Evolutionary conservation across 2,329 filamentous ascomycete genomes (phyloP).

Genomic region (Fusarium mangiferae): DNA sequence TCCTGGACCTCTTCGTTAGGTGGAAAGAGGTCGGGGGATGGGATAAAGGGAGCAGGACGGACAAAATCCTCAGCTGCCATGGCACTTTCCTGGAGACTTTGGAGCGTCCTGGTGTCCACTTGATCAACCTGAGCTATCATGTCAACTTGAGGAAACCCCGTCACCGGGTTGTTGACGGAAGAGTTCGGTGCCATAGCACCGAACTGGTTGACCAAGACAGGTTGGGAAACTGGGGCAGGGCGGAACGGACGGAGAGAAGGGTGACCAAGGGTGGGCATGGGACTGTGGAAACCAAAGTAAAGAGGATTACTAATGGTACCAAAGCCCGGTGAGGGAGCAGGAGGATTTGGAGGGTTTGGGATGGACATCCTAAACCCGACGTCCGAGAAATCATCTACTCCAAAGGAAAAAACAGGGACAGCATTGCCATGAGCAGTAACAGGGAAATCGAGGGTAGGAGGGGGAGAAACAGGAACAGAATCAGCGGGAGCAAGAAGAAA

Average conservation of each 20-base stretch:
- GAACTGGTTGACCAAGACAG: background rate
- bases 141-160: background rate
- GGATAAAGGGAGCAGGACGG: background rate
- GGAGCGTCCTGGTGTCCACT: too few species aligned
- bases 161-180: rapidly evolving
- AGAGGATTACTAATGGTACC: background rate
- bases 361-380: background rate
- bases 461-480: background rate
- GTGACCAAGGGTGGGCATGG: background rate
- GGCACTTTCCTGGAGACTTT: background rate
- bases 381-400: background rate
- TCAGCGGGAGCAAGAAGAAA: rapidly evolving
- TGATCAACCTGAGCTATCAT: background rate
- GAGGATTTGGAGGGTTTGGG: too few species aligned
- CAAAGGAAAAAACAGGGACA: background rate
- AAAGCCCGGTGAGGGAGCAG: background rate
- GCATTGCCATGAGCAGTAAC: background rate
- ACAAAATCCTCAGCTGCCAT: background rate
- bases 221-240: background rate
- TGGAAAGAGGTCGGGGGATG: rapidly evolving
- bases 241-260: too few species aligned
- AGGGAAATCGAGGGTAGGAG: background rate
- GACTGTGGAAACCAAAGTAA: background rate
- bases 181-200: background rate
- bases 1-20: rapidly evolving